These are phyloP conservation scores for Fusarium sororula DNA, from an alignment of 2,329 filamentous ascomycete species.

Conservation along the genomic window DNA sequence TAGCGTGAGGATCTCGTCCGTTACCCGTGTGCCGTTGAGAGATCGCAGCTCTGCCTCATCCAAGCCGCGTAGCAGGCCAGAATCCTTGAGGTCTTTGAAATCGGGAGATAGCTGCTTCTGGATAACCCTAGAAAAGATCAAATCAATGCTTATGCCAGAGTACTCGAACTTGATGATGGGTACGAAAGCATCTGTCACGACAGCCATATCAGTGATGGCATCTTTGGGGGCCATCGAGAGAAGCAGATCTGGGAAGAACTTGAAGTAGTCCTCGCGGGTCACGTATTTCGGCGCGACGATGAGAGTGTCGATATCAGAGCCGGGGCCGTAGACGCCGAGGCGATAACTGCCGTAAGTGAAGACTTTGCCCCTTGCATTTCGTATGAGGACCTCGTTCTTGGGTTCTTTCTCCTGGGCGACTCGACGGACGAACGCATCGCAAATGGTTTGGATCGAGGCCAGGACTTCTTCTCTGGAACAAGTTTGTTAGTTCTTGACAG, in stretches of 20 bases:
- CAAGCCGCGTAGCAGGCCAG: conserved; percentile 83
- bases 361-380: conserved; percentile 88
- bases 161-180: conserved; percentile 98
- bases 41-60: conserved; percentile 89
- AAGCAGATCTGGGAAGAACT: conserved; percentile 83
- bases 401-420: conserved; percentile 78
- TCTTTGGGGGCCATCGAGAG: conserved; percentile 77
- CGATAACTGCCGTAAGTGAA: conserved; percentile 97
- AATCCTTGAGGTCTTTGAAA: conserved; percentile 79
- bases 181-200: conserved; percentile 90
- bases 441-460: conserved; percentile 78
- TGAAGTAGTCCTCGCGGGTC: conserved; percentile 89
- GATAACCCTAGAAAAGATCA: conserved; percentile 84
- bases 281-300: conserved; percentile 93
- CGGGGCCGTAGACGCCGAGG: conserved; percentile 91
- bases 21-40: conserved; percentile 93
- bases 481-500: conserved; percentile 7
- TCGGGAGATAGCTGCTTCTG: conserved; percentile 74
- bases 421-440: conserved; percentile 85
- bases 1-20: conserved; percentile 87
- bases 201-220: conserved; percentile 84
- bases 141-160: conserved; percentile 89
- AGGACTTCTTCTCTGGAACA: conserved; percentile 65
- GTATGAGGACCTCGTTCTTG: conserved; percentile 78
- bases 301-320: conserved; percentile 97